Percentiles rank a stretch among this genome's conserved stretches.
phyloP scores from a whole-genome alignment of 106 monocot species.

The Chionographis japonica region DNA sequence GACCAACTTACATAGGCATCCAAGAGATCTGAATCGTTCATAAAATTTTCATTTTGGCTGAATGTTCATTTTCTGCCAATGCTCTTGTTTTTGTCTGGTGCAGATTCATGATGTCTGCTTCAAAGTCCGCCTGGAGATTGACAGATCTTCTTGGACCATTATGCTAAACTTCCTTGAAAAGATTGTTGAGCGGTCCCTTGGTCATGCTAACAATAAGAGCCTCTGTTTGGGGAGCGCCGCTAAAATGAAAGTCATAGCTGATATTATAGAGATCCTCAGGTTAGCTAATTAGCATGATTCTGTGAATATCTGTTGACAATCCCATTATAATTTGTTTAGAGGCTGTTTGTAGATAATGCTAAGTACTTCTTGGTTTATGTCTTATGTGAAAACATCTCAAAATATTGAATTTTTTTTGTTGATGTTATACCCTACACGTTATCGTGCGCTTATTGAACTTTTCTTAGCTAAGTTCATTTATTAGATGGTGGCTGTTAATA shows the following conservation, averaged over 20 bases:
- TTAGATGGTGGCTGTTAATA: too few relatives aligned
- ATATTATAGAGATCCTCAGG: conserved; percentile 76
- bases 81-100: conserved; percentile 7
- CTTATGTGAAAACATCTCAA: too few relatives aligned
- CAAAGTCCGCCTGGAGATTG: conserved; percentile 48
- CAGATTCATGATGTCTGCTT: conserved; percentile 72
- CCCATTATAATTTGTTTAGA: too few relatives aligned
- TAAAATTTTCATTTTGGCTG: too few relatives aligned
- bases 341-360: too few relatives aligned
- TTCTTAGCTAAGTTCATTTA: too few relatives aligned
- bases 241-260: conserved; percentile 34
- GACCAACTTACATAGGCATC: too few relatives aligned
- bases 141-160: conserved; percentile 44
- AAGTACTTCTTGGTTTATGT: too few relatives aligned
- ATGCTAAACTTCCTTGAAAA: conserved; percentile 64
- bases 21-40: too few relatives aligned
- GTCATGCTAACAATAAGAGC: conserved; percentile 10
- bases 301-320: not conserved
- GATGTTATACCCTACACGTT: too few relatives aligned
- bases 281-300: conserved; percentile 8
- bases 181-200: conserved; percentile 19
- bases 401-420: too few relatives aligned
- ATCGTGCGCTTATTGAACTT: too few relatives aligned
- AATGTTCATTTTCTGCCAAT: not conserved
- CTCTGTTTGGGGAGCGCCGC: conserved; percentile 1